phyloP scores from a whole-genome alignment of 129 eudicot species.

The Flaveria linearis region DNA sequence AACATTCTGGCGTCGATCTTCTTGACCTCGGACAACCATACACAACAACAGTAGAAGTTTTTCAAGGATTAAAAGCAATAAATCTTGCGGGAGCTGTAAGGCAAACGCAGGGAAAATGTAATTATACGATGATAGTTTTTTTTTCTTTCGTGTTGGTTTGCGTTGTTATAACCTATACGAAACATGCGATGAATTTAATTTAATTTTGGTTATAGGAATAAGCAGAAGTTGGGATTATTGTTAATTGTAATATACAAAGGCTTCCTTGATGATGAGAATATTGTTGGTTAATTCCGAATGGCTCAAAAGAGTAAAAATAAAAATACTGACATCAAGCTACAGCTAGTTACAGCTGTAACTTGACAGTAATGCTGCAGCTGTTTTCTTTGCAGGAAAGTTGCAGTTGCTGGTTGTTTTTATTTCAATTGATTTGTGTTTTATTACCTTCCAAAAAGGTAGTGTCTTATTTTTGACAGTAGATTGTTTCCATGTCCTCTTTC shows the following conservation, averaged over 20 bases:
- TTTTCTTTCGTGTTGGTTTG: slow-evolving; percentile 3
- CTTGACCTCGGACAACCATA: not conserved
- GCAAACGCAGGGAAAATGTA: slow-evolving; percentile 34
- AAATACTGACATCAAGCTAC: too few relatives aligned
- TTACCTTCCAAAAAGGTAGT: too few relatives aligned
- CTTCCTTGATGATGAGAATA: not conserved
- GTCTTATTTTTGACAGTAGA: too few relatives aligned
- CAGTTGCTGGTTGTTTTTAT: too few relatives aligned
- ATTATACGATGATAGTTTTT: slow-evolving; percentile 29
- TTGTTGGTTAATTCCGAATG: too few relatives aligned
- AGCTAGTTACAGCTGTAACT: too few relatives aligned
- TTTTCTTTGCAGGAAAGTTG: too few relatives aligned
- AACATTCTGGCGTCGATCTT: not conserved
- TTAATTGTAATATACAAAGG: slow-evolving; percentile 15
- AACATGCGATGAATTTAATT: slow-evolving; percentile 21
- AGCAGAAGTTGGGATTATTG: slow-evolving; percentile 26
- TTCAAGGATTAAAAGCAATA: slow-evolving; percentile 11
- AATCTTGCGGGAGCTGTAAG: slow-evolving; percentile 35
- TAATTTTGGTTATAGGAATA: slow-evolving; percentile 27
- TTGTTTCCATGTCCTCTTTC: too few relatives aligned
- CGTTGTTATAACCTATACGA: slow-evolving; percentile 30
- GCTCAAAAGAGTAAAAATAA: too few relatives aligned
- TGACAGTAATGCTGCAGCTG: too few relatives aligned
- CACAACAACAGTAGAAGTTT: not conserved
- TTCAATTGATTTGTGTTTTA: too few relatives aligned